A percentile compares a stretch with the other conserved stretches of the same genome.
These are phyloP conservation scores for Brasenia schreberi DNA, from an alignment of 164 flowering plant species.

Conservation along the genomic window DNA sequence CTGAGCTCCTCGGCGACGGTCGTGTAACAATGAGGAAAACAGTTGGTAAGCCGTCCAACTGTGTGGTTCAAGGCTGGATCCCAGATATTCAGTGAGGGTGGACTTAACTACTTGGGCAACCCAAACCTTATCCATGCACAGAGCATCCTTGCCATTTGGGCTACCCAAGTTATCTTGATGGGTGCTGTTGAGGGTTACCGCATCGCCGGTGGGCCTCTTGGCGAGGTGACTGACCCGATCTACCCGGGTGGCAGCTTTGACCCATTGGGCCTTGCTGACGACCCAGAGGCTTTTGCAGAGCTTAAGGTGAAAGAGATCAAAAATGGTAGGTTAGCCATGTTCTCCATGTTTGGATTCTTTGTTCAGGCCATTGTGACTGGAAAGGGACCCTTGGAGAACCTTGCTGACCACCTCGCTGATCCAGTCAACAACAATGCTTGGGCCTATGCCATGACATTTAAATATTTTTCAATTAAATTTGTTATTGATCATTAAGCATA, in stretches of 20 bases:
- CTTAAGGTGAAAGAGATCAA: slow-evolving; percentile 8
- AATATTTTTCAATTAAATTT: slow-evolving; percentile 10
- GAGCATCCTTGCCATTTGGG: slow-evolving; percentile 7
- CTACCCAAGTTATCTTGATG: slow-evolving; percentile 9
- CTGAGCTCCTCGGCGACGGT: slow-evolving; percentile 18
- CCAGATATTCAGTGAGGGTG: too few species aligned
- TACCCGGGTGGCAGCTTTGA: neutral
- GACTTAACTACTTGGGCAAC: slow-evolving; percentile 12
- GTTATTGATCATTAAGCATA: too few species aligned
- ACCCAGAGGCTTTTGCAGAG: slow-evolving; percentile 10
- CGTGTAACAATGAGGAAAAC: slow-evolving; percentile 20
- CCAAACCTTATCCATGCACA: slow-evolving; percentile 5
- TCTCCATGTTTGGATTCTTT: slow-evolving; percentile 9
- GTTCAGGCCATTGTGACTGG: slow-evolving; percentile 15
- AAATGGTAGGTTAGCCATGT: too few species aligned
- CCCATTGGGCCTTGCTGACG: too few species aligned
- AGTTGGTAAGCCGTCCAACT: slow-evolving; percentile 1
- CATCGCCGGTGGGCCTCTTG: too few species aligned
- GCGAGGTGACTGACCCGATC: too few species aligned
- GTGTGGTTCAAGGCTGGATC: too few species aligned
- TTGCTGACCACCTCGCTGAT: slow-evolving; percentile 1
- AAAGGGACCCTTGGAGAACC: slow-evolving; percentile 4
- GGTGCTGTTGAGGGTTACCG: neutral
- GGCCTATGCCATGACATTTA: slow-evolving; percentile 13
- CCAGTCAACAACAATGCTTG: slow-evolving; percentile 13